Evolutionary conservation across 345 rosid genomes (phyloP).

Genomic region (Rhodomyrtus tomentosa): DNA sequence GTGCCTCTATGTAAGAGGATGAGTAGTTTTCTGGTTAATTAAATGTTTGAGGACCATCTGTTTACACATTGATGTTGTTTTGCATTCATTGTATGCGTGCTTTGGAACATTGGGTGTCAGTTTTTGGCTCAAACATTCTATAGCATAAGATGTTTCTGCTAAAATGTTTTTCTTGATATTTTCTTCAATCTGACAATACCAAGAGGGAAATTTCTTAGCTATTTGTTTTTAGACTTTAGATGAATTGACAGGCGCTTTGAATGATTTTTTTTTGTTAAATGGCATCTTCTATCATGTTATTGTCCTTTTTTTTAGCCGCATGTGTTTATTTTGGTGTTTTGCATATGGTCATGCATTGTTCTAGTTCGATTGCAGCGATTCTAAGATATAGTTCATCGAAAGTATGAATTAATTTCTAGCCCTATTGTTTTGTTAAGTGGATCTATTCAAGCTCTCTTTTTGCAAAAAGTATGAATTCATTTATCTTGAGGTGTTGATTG

Average conservation of each 20-base stretch:
- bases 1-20: no score
- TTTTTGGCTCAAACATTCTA: background rate
- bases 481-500: background rate
- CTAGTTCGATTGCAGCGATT: background rate
- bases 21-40: background rate
- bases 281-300: background rate
- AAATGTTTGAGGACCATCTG: background rate
- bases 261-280: background rate
- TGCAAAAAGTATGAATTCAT: no score
- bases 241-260: background rate
- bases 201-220: background rate
- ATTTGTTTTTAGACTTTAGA: background rate
- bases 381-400: conserved; percentile 33
- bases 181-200: background rate
- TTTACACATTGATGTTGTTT: background rate
- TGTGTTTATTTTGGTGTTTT: background rate
- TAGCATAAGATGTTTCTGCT: background rate
- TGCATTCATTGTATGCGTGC: background rate
- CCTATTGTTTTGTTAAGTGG: background rate
- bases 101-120: background rate
- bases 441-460: background rate
- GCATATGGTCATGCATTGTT: background rate
- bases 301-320: background rate
- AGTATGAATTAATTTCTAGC: background rate
- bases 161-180: background rate